Conservation (phyloP, 805 yeast genomes). For the Cyberlindnera euphorbiiphila region DNA sequence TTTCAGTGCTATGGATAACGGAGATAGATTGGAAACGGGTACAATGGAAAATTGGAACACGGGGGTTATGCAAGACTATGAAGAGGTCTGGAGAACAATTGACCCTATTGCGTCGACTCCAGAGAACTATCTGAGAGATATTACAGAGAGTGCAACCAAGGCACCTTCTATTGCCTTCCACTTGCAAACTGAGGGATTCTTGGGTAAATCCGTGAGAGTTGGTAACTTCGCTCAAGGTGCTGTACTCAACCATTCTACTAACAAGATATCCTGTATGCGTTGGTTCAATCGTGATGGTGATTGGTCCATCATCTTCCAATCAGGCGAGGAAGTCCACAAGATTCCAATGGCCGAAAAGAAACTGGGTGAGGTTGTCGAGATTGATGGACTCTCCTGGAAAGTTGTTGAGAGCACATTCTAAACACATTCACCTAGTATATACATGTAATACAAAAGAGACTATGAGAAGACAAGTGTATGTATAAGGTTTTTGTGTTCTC, state of each 20-base stretch:
- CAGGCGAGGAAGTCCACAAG: slow-evolving; percentile 20
- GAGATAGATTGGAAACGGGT: slow-evolving; percentile 49
- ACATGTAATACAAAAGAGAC: not conserved
- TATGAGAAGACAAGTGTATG: too few species aligned
- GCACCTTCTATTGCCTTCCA: slow-evolving; percentile 32
- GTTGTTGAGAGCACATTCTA: slow-evolving; percentile 17
- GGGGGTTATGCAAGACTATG: slow-evolving; percentile 39
- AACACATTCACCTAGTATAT: not conserved
- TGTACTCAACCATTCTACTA: slow-evolving; percentile 25
- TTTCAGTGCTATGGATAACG: slow-evolving; percentile 36
- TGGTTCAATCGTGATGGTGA: slow-evolving; percentile 12
- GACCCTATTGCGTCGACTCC: slow-evolving; percentile 37
- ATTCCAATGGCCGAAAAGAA: slow-evolving; percentile 19
- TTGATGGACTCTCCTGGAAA: slow-evolving; percentile 18
- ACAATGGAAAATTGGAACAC: slow-evolving; percentile 44
- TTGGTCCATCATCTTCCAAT: slow-evolving; percentile 19
- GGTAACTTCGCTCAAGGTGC: slow-evolving; percentile 55
- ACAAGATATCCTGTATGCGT: slow-evolving; percentile 22
- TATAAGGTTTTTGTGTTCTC: too few species aligned
- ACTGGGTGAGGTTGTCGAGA: slow-evolving; percentile 7
- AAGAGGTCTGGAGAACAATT: slow-evolving; percentile 53
- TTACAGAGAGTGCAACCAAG: slow-evolving; percentile 30
- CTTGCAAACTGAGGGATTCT: slow-evolving; percentile 22
- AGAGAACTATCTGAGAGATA: slow-evolving; percentile 14
- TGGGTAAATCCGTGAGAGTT: slow-evolving; percentile 44